Conservation (phyloP, 2,329 filamentous ascomycete genomes). For the Epichloe gansuensis region DNA sequence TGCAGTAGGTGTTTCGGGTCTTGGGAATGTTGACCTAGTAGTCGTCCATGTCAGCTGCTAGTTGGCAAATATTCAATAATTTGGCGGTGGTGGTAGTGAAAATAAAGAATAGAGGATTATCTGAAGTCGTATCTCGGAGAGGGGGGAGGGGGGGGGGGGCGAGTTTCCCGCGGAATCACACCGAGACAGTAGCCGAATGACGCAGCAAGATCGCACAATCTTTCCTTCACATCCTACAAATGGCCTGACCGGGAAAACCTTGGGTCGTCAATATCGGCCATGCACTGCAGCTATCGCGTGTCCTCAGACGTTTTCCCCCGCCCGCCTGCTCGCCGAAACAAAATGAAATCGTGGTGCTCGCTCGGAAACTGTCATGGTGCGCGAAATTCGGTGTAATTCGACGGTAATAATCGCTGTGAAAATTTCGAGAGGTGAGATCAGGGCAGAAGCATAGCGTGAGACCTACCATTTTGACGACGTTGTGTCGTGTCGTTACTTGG, state of each 20-base stretch:
- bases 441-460: conserved; percentile 9
- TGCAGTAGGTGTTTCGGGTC: conserved; percentile 95
- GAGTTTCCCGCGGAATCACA: neutral
- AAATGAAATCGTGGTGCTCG: neutral
- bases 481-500: conserved; percentile 29
- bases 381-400: conserved; percentile 10
- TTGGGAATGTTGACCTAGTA: conserved; percentile 91
- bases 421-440: conserved; percentile 3
- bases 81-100: neutral
- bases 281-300: too few relatives aligned
- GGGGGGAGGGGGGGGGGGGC: too few relatives aligned
- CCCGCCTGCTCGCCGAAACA: neutral
- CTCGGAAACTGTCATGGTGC: conserved; percentile 19
- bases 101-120: neutral
- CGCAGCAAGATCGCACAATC: neutral
- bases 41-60: conserved; percentile 5
- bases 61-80: neutral
- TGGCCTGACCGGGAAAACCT: too few relatives aligned
- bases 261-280: neutral
- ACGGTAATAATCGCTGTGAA: neutral
- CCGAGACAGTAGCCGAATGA: neutral
- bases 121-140: neutral
- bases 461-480: conserved; percentile 38
- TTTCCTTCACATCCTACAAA: too few relatives aligned
- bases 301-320: neutral